Evolutionary conservation across 2,329 filamentous ascomycete genomes (phyloP), one percentile per base, ranked within the genome.

Genomic region (Colletotrichum sp.): DNA sequence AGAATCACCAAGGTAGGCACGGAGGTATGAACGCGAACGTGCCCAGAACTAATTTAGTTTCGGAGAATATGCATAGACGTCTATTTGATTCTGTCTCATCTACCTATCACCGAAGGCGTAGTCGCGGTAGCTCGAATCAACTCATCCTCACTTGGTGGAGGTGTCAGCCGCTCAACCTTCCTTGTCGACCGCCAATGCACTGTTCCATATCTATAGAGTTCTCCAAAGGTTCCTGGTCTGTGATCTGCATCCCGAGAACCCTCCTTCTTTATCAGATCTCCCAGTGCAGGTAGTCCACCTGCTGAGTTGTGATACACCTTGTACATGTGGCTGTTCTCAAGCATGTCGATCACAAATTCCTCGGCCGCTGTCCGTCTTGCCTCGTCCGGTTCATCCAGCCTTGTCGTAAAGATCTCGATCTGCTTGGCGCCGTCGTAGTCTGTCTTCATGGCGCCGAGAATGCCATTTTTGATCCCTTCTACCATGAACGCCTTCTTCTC

Each of bases 261-360:
- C 5, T 80, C 68, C 69, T 76, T 79, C 57, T 82, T 82, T 49
- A 85, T 68, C 8, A 84, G 60, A 39, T 85, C 83, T 9, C 83
- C 83, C 1, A 85, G 76, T 6, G 83, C 82, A 1, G 81, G 82
- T 1, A 74, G 24, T 0, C 79, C 81, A 4, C 80, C 81, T 1
- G 81, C 81, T 5, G 83, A 83, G 21, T 84, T 85, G n/a, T 84
- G 83, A 65, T 84, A 85, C 5, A 84, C 78, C 76, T 85, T 85
- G 68, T 84, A 85, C 79, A 85, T 85, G 62, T 83, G 80, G 36
- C 82, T 84, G 18, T 82, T 79, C 68, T 83, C 81, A 1, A 85
- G 68, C 78, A 85, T 78, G 26, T 84, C 82, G 0, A 85, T 57
- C 3, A 85, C 75, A 68, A 85, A 85, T 1, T 69, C 78, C 39